Evolutionary conservation across 2,329 filamentous ascomycete genomes (phyloP).

Genomic region (Pseudodiploospora longispora): DNA sequence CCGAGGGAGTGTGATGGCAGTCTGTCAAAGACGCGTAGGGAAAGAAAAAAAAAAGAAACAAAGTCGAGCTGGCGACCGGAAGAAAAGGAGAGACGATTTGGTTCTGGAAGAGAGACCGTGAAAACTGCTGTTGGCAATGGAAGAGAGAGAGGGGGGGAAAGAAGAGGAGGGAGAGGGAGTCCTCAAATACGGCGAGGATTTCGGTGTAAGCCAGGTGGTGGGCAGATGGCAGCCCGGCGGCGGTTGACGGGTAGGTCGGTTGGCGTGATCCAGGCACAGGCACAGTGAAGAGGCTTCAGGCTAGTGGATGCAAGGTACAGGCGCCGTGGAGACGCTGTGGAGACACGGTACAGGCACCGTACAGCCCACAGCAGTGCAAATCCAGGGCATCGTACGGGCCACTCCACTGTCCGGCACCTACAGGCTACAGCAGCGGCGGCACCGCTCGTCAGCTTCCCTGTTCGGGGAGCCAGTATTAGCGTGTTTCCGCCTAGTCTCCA

Average conservation of each 20-base stretch:
- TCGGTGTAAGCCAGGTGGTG: constrained; percentile 3
- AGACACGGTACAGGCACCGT: too few species aligned
- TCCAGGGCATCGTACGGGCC: too few species aligned
- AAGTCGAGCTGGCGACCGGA: constrained; percentile 13
- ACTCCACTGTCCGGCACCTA: too few species aligned
- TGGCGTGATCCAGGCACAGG: constrained; percentile 3
- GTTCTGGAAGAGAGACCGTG: constrained; percentile 14
- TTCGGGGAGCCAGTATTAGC: too few species aligned
- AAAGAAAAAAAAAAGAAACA: constrained; percentile 27
- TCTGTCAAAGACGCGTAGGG: constrained; percentile 45
- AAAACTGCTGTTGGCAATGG: constrained; percentile 5
- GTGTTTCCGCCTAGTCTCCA: too few species aligned
- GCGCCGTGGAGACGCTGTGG: too few species aligned
- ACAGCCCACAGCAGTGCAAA: too few species aligned
- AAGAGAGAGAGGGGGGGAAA: constrained; percentile 13
- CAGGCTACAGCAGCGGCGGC: too few species aligned
- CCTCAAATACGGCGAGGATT: constrained; percentile 6
- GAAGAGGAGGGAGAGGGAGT: constrained; percentile 5
- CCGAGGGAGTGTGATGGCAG: constrained; percentile 26
- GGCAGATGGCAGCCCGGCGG: neutral
- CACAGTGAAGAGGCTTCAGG: neutral
- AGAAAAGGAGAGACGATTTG: constrained; percentile 16
- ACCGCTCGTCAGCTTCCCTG: too few species aligned
- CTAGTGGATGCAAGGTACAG: too few species aligned
- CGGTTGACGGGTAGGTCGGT: neutral